These are phyloP conservation scores for Microascus cirrosus DNA, from an alignment of 2,329 filamentous ascomycete genomes.

Conservation along the genomic window DNA sequence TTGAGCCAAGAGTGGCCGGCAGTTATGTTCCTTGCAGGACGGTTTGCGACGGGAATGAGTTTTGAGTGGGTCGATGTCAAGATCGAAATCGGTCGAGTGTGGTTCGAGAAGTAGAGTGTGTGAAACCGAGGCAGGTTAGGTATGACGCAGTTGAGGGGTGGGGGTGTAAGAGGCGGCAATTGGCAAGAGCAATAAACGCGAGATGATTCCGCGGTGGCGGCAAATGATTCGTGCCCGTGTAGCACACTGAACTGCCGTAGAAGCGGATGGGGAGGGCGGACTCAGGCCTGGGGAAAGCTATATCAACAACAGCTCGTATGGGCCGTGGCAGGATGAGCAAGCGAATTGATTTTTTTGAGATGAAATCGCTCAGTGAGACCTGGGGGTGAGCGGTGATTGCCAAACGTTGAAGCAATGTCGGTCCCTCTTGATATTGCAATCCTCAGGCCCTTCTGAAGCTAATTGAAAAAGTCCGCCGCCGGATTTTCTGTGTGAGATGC, in stretches of 20 bases:
- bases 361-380: too few species aligned
- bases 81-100: conserved; percentile 1
- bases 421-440: conserved; percentile 3
- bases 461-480: not conserved
- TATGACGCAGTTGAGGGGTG: not conserved
- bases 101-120: conserved; percentile 4
- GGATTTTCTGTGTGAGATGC: not conserved
- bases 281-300: conserved; percentile 2
- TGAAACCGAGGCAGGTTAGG: conserved; percentile 1
- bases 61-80: conserved; percentile 2
- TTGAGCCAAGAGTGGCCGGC: not conserved
- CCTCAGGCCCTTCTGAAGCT: conserved; percentile 3
- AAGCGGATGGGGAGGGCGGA: not conserved
- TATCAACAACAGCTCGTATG: not conserved
- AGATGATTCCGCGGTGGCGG: not conserved
- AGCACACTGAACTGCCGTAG: not conserved
- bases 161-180: not conserved
- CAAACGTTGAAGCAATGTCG: not conserved
- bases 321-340: not conserved
- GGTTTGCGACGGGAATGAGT: not conserved
- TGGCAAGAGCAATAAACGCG: not conserved
- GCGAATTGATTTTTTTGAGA: not conserved
- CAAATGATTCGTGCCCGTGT: not conserved
- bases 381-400: not conserved
- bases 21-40: not conserved